Base-by-base conservation (phyloP, 352 stramenopile species). In the Phytopythium chamaehyphon region DNA sequence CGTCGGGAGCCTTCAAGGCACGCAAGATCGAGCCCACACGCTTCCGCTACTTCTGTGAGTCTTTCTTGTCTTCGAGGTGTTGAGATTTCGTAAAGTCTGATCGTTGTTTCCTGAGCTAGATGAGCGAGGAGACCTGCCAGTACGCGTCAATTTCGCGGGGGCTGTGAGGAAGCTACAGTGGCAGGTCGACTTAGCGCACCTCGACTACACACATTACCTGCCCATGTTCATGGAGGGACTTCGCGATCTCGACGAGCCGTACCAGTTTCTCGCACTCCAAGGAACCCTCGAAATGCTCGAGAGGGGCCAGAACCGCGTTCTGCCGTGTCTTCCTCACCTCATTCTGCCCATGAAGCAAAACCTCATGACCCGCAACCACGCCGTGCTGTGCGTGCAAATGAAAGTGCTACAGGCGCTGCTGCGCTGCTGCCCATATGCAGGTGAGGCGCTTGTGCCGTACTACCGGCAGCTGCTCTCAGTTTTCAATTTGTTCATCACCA, bases 171-270 rank as follows among this genome's bases (percentile, higher is more conserved):
- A 90, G 64, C 62, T 88, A 0, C 74, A 86, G 54, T 89, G 76
- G 76, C 73, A 83, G 28, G 67, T 82, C 6, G 71, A 89, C 49
- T 37, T 90, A 45, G 59, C 70, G 22, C 66, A 83, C 31, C 64
- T 96, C 19, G 86, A 96, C 65, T 96, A 90, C 62, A 55, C 66
- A 0, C 81, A 92, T 64, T 96, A 97, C 56, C 55, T 98, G 44
- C 91, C 91, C 7, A 63, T 97, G 37, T 98, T 98, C 69, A 92
- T 97, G 64, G 90, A 98, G 49, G 90, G 90, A 0, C 61, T 97
- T 6, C 82, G 89, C n/a, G 90, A 96, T 26, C 53, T 87, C 26
- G 71, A 93, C 49, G 76, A 94, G 55, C 88, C 66, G 38, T 94
- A 93, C 73, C 76, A 80, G 21, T 96, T 96, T 51, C 55, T 96